Base-by-base conservation (phyloP, 2,329 filamentous ascomycete genomes). In the Clarireedia monteithiana region DNA sequence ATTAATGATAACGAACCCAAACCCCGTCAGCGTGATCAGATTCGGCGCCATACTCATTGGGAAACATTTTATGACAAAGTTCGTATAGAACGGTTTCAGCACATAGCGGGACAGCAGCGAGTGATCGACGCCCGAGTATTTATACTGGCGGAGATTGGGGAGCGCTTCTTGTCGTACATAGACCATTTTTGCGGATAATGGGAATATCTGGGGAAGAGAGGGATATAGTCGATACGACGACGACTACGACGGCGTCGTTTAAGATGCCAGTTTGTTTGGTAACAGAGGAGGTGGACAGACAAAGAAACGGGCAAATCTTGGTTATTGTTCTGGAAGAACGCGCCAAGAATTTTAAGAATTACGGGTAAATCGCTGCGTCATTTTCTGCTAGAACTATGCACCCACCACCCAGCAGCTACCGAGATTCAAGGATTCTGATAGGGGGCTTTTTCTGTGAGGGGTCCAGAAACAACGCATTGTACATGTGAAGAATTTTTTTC, bases 71-170 rank as follows among this genome's bases (percentile, higher is more conserved):
- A 99, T 96, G 68, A 95, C 92, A 63, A 94, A 80, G 74, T 95
- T 86, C 68, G 85, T 95, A 78, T 97, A 99, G 75, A 97, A 99
- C 6, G 94, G 94, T 79, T 99, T 97, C 67, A 99, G 77, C 62
- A 99, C 82, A 76, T 96, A 97, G 72, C 86, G 89, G 62, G 91
- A 96, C 42, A 90, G 79, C 59, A 96, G 77, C 58, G 91, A 96
- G 72, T 88, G 88, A 74, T 99, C 94, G 67, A 97, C 88, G 56
- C 83, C 83, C 42, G 88, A 89, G 79, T 99, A 99, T 74, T 95
- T 94, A 84, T 99, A 99, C 73, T 91, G 82, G 73, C 88, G 89
- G 66, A 99, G 84, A 70, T 89, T 89, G 40, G 87, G 84, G 61
- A 99, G 85, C 74, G 89, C 85, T 68, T 91, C 85, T 74, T 96